phyloP scores from a whole-genome alignment of 2,329 filamentous ascomycete genomes.

The Clonostachys byssicola region DNA sequence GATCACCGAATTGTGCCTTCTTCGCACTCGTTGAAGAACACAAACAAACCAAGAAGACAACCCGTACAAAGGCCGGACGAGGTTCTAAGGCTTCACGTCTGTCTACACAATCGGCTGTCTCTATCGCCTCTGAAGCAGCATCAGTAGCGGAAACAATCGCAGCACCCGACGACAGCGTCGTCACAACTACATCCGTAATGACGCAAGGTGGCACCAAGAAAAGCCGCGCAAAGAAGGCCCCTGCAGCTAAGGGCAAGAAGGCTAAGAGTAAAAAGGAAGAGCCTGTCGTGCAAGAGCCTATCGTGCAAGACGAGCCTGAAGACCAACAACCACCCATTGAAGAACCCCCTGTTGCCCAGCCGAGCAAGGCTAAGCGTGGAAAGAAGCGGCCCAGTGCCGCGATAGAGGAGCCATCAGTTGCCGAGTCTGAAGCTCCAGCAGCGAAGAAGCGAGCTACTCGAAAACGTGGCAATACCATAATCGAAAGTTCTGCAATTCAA shows the following conservation, averaged over 20 bases:
- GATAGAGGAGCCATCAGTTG: conserved; percentile 41
- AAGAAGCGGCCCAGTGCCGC: conserved; percentile 62
- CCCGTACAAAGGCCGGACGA: conserved; percentile 47
- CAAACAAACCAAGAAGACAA: conserved; percentile 50
- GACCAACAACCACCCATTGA: conserved; percentile 2
- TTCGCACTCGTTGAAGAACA: conserved; percentile 65
- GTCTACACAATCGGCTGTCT: conserved; percentile 54
- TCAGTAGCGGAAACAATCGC: conserved; percentile 37
- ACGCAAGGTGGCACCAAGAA: conserved; percentile 54
- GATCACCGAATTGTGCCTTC: conserved; percentile 77
- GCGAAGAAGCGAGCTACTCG: conserved; percentile 56
- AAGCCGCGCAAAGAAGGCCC: conserved; percentile 50
- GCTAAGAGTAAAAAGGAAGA: conserved; percentile 48
- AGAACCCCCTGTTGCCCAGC: conserved; percentile 18
- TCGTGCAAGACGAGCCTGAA: conserved; percentile 21
- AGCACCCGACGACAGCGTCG: conserved; percentile 52
- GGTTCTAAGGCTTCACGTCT: conserved; percentile 67
- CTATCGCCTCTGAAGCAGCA: conserved; percentile 41
- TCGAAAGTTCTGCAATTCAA: conserved; percentile 31
- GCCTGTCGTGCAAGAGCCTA: conserved; percentile 17
- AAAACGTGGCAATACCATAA: conserved; percentile 38
- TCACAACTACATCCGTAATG: conserved; percentile 57
- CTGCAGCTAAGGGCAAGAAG: conserved; percentile 31
- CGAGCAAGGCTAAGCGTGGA: conserved; percentile 40
- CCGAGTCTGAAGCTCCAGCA: conserved; percentile 40